Evolutionary conservation across 192 early-diverging fungal species (phyloP).

Genomic region (Blastocladiella britannica): DNA sequence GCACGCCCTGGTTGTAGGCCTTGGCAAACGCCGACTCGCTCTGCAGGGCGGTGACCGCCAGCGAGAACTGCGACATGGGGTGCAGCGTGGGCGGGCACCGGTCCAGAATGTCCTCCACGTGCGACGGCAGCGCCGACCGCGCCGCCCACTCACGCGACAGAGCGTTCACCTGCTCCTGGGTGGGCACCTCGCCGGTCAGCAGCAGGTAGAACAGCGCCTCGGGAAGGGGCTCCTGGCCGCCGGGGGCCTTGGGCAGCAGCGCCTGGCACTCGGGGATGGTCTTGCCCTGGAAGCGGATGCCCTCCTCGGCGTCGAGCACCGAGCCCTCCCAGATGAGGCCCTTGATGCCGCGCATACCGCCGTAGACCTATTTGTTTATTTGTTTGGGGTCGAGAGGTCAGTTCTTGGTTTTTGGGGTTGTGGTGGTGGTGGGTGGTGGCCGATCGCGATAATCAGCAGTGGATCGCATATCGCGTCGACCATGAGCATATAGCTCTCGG

Average conservation of each 20-base stretch:
- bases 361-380: too few species aligned
- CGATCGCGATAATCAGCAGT: too few species aligned
- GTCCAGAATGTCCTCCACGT: conserved; percentile 95
- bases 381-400: too few species aligned
- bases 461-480: conserved; percentile 1
- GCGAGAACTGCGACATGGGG: conserved; percentile 95
- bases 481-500: neutral
- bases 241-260: conserved; percentile 66
- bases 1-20: conserved; percentile 80
- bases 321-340: conserved; percentile 97
- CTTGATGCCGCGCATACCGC: conserved; percentile 99
- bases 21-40: conserved; percentile 91
- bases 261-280: conserved; percentile 94
- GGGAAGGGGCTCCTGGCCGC: conserved; percentile 83
- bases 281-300: conserved; percentile 91
- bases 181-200: conserved; percentile 91
- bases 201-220: conserved; percentile 97
- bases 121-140: conserved; percentile 69
- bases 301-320: conserved; percentile 91
- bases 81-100: conserved; percentile 95
- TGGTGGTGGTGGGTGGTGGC: too few species aligned
- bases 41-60: conserved; percentile 93
- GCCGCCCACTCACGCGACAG: conserved; percentile 94
- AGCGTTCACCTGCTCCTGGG: conserved; percentile 66
- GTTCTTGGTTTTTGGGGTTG: too few species aligned